phyloP scores from a whole-genome alignment of 352 stramenopile genomes.

The Phytophthora tentaculata region DNA sequence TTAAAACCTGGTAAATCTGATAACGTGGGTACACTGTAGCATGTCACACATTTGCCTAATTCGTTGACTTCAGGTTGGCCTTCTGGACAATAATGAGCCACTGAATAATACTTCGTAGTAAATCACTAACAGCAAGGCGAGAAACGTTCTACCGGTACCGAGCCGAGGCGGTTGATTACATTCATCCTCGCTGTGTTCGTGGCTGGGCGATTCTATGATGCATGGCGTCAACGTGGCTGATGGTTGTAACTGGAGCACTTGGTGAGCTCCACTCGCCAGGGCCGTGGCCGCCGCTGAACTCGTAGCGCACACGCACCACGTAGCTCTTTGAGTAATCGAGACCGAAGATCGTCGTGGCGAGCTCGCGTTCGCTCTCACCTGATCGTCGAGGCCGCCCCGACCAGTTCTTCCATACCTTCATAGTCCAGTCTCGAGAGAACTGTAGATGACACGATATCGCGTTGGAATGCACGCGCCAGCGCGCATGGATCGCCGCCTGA shows the following conservation, averaged over 20 bases:
- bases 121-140: neutral
- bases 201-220: slow-evolving; percentile 32
- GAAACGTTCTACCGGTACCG: neutral
- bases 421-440: slow-evolving; percentile 72
- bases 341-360: slow-evolving; percentile 68
- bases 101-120: no score
- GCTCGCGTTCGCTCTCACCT: slow-evolving; percentile 56
- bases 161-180: neutral
- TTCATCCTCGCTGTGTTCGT: slow-evolving; percentile 25
- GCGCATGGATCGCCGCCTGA: slow-evolving; percentile 71
- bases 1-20: slow-evolving; percentile 12
- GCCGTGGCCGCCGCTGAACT: slow-evolving; percentile 54
- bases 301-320: slow-evolving; percentile 74
- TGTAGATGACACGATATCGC: slow-evolving; percentile 70
- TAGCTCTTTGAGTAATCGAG: slow-evolving; percentile 81
- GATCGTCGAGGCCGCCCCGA: slow-evolving; percentile 51
- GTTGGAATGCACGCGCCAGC: slow-evolving; percentile 60
- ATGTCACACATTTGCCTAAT: slow-evolving; percentile 15
- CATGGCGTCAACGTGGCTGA: slow-evolving; percentile 38
- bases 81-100: slow-evolving; percentile 7
- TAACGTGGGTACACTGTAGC: slow-evolving; percentile 14
- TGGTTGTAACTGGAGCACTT: slow-evolving; percentile 55
- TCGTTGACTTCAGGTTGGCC: neutral
- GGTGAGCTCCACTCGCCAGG: slow-evolving; percentile 67
- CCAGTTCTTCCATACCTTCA: slow-evolving; percentile 87